phyloP scores from a whole-genome alignment of 495 filamentous ascomycete species.

The Monascus purpureus region DNA sequence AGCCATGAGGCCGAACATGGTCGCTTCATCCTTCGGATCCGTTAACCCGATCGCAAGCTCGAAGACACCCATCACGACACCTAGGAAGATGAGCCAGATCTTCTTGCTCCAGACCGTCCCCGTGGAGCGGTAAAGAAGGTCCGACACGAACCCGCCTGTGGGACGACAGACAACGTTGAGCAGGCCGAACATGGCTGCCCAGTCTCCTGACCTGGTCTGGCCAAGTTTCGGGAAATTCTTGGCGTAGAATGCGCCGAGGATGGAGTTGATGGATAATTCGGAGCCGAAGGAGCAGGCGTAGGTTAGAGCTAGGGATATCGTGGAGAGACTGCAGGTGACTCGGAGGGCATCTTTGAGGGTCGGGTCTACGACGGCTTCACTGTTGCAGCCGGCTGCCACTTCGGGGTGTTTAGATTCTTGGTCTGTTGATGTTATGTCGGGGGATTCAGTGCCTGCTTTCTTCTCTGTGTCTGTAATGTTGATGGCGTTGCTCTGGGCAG shows the following conservation, averaged over 20 bases:
- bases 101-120: constrained; percentile 67
- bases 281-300: constrained; percentile 81
- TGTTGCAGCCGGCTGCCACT: constrained; percentile 29
- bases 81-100: constrained; percentile 46
- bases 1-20: constrained; percentile 67
- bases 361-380: constrained; percentile 48
- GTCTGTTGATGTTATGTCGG: constrained; percentile 7
- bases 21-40: constrained; percentile 41
- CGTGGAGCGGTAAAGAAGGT: constrained; percentile 52
- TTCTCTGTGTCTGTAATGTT: constrained; percentile 33
- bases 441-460: constrained; percentile 22
- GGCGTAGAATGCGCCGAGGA: constrained; percentile 67
- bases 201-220: constrained; percentile 59
- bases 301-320: constrained; percentile 48
- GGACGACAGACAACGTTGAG: constrained; percentile 69
- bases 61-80: constrained; percentile 50
- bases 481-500: constrained; percentile 38
- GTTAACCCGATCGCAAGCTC: constrained; percentile 56
- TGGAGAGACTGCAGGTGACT: constrained; percentile 52
- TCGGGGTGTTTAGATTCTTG: not conserved
- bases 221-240: constrained; percentile 61
- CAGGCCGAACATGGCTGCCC: constrained; percentile 86
- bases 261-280: constrained; percentile 75
- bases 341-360: constrained; percentile 42
- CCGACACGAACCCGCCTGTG: constrained; percentile 56